Percentiles rank a stretch among this genome's conserved stretches.
phyloP scores from a whole-genome alignment of 208 protist genomes.

The Crithidia fasciculata region DNA sequence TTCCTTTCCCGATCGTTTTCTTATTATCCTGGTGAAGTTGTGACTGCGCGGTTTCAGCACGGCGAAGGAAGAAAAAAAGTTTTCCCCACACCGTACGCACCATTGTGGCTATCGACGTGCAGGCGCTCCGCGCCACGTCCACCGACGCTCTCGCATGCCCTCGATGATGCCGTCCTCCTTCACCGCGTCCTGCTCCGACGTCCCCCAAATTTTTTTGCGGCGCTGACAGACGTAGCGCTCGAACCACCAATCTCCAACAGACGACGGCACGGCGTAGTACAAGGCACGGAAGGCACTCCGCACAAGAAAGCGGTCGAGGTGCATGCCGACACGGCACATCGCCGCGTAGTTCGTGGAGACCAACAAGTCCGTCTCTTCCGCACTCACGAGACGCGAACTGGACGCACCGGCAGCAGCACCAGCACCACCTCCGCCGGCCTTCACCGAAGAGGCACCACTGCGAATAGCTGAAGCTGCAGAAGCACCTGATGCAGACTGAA shows the following conservation, averaged over 20 bases:
- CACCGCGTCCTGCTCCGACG: constrained; percentile 79
- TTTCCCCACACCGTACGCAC: background rate
- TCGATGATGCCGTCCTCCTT: constrained; percentile 47
- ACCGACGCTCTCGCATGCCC: constrained; percentile 82
- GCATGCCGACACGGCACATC: constrained; percentile 82
- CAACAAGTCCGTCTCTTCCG: constrained; percentile 61
- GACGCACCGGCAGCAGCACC: background rate
- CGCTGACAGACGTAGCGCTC: constrained; percentile 42
- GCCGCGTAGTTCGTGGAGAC: constrained; percentile 77
- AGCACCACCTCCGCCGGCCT: no score
- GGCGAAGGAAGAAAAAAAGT: no score
- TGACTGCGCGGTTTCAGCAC: no score
- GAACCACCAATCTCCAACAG: constrained; percentile 69
- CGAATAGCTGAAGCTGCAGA: background rate
- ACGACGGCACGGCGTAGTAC: constrained; percentile 55
- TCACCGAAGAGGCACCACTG: no score
- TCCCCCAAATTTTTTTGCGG: constrained; percentile 75
- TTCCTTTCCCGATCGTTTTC: background rate
- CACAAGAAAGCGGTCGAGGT: constrained; percentile 68
- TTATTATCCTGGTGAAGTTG: no score
- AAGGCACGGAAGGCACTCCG: constrained; percentile 40
- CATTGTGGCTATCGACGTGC: background rate
- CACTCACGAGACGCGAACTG: constrained; percentile 21
- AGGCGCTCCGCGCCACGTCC: constrained; percentile 48
- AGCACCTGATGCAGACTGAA: background rate